Evolutionary conservation across 2,329 filamentous ascomycete species (phyloP), one percentile per base, ranked within the genome.

Genomic region (Neophaeococcomyces aloes): DNA sequence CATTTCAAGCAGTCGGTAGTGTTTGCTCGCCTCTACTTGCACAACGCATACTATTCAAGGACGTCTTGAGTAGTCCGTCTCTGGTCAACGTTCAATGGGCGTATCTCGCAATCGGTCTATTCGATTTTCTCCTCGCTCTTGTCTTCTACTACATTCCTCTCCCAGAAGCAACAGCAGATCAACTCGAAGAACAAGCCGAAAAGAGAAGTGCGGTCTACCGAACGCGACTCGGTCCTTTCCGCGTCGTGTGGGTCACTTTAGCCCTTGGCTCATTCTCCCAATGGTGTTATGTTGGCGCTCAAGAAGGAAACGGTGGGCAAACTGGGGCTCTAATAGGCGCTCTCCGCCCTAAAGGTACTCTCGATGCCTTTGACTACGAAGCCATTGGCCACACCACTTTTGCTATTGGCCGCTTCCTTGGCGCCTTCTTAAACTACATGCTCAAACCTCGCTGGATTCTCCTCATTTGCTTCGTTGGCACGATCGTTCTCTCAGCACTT

Each of bases 41-140:
- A 3, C 66, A 72, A 45, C 72, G 71, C 42, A 75, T 76, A 0
- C 66, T 80, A 21, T 78, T 79, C 60, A 67, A 65, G 29, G 57
- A 60, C n/a, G 62, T 67, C 2, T 62, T 71, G 44, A 25, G 11
- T 21, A 70, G 72, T 0, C 63, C 68, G 1, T 71, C 67, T 7
- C 57, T 81, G 19, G 71, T 79, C 44, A 68, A 76, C 43, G 75
- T 78, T 1, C 77, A 81, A 56, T 81, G 76, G 75, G 71, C 76
- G 0, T 81, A 81, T 48, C 69, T 80, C 2, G 77, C 74, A 6
- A 79, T 81, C 45, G 69, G 75, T 1, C 65, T 80, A 10, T 78
- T 79, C 52, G 76, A 73, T 21, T 65, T 78, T 36, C 58, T 71
- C 3, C 63, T 81, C 10, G 76, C 76, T 1, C 64, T 79, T 7